These are phyloP conservation scores for Cucurbita ficifolia DNA, from an alignment of 306 rosid species.

Conservation along the genomic window DNA sequence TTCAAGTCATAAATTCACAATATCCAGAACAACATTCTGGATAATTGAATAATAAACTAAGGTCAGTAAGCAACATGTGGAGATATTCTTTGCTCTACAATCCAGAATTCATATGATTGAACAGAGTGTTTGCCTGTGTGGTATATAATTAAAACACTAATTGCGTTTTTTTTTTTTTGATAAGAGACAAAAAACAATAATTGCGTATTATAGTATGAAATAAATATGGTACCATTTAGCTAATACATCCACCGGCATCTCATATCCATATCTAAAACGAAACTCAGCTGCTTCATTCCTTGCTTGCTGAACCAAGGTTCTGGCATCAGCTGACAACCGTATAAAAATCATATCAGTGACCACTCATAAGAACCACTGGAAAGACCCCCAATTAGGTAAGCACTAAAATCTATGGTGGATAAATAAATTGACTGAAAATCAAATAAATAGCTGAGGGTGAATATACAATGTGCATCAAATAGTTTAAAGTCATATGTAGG, in stretches of 20 bases:
- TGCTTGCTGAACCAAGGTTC: slow-evolving; percentile 90
- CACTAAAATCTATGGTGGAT: neutral
- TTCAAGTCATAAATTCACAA: neutral
- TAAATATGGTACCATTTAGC: slow-evolving; percentile 48
- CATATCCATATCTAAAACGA: slow-evolving; percentile 82
- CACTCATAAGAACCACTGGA: neutral
- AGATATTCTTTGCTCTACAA: neutral
- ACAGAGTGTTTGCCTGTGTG: neutral
- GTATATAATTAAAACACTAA: neutral
- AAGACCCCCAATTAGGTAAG: neutral
- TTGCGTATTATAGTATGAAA: neutral
- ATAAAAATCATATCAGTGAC: neutral
- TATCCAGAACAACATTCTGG: neutral
- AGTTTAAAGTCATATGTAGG: neutral
- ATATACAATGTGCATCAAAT: neutral
- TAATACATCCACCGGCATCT: slow-evolving; percentile 87
- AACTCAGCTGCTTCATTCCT: slow-evolving; percentile 98
- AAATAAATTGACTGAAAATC: neutral
- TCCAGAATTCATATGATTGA: neutral
- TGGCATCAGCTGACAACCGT: slow-evolving; percentile 65
- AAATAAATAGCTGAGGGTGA: neutral
- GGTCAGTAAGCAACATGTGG: neutral
- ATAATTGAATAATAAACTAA: neutral
- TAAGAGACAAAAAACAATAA: too few relatives aligned
- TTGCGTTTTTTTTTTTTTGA: too few relatives aligned